Evolutionary conservation across 2,329 filamentous ascomycete genomes (phyloP).

Genomic region (Colletotrichum euphorbiae): DNA sequence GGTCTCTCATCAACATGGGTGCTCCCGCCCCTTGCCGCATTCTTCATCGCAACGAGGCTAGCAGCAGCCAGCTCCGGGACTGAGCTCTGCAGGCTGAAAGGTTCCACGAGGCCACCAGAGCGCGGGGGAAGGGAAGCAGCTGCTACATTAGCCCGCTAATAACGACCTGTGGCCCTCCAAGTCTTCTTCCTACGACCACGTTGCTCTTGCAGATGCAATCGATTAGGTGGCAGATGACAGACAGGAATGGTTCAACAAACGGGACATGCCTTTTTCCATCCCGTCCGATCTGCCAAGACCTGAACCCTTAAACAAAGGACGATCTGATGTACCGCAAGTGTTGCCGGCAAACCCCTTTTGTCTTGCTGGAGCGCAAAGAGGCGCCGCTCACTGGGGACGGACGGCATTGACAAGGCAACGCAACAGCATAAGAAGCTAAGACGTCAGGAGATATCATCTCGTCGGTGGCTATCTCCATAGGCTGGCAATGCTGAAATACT

Average conservation of each 20-base stretch:
- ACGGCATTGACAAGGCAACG: constrained; percentile 16
- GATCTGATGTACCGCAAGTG: neutral
- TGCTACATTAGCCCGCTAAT: constrained; percentile 6
- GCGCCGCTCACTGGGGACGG: neutral
- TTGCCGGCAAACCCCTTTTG: neutral
- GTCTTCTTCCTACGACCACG: constrained; percentile 11
- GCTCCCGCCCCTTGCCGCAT: constrained; percentile 9
- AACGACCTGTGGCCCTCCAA: constrained; percentile 41
- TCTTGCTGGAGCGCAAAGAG: neutral
- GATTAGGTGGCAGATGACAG: neutral
- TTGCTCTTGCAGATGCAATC: neutral
- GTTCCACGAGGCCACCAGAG: neutral
- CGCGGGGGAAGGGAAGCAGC: neutral
- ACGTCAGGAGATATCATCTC: neutral
- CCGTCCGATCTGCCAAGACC: neutral
- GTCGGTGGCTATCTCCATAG: neutral
- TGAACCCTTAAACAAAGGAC: neutral
- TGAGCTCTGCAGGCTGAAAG: neutral
- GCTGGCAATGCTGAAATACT: neutral
- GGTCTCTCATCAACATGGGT: constrained; percentile 14
- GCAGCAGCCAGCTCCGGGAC: constrained; percentile 7
- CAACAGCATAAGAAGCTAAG: constrained; percentile 5
- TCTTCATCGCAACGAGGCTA: constrained; percentile 19
- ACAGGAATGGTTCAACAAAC: neutral
- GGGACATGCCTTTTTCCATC: neutral